Base-by-base conservation (phyloP, 2,329 filamentous ascomycete genomes). In the Pseudocercospora fijiensis region DNA sequence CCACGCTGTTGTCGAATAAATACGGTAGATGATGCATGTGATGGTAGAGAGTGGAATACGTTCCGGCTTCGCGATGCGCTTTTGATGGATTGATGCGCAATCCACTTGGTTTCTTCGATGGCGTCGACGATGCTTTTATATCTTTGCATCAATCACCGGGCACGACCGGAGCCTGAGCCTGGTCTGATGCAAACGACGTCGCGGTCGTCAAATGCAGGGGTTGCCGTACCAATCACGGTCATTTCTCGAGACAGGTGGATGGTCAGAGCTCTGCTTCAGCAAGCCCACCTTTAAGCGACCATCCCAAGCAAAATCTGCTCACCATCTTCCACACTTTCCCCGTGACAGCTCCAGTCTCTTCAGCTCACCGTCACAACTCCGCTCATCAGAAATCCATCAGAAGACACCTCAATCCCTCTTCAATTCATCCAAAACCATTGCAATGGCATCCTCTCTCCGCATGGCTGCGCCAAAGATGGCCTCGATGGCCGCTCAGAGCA, bases 381-480 rank as follows among this genome's bases (percentile, higher is more conserved):
- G 67, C 66, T 67, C 69, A 69, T 70, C 69, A 67, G 63, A 65
- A 64, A 56, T 55, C 66, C 62, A 67, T 69, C 68, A 64, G 51
- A 66, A 65, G 63, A 62, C 56, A 33, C 27, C 59, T 52, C 53
- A 52, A 58, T 58, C 63, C 65, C 64, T 67, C 67, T 61, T 67
- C 65, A 64, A 58, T 60, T 63, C 66, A 65, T 78, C 77, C 76
- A 74, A 82, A 58, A 80, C 83, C 83, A 82, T 87, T 85, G 86
- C 85, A 91, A 92, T 92, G 90, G 88, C 89, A 80, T 85, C 87
- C 81, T 83, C 86, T 57, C 73, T 75, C 80, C 89, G 90, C 83
- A 85, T 91, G 80, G 85, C 91, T 82, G 87, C 89, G 79, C 88
- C 88, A 77, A 87, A 90, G 81, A 85, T 92, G 84, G 88, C 89